Base-by-base conservation (phyloP, 2,329 filamentous ascomycete genomes). In the Alternaria gansuensis region DNA sequence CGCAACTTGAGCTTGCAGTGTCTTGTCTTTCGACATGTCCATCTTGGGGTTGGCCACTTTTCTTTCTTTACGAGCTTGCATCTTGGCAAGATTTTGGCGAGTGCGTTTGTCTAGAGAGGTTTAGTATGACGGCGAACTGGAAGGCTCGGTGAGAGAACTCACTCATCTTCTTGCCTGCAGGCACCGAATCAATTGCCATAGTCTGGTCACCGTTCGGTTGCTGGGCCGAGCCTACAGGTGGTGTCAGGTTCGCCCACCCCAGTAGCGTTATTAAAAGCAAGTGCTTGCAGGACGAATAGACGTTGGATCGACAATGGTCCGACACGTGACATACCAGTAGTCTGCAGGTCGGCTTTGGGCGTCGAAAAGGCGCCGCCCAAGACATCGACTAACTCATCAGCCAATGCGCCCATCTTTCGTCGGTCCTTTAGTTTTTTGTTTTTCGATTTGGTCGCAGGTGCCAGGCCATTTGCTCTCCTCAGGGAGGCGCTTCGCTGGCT, bases 401-500 rank as follows among this genome's bases (percentile, higher is more conserved):
- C 61, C 34, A 70, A 51, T 8, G 66, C 68, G 11, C 66, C 65
- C 50, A 70, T 62, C 37, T 65, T 52, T n/a, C 56, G 62, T 51
- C 67, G 62, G 46, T 68, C 67, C 44, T 66, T 67, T 45, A 56
- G 54, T 50, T 63, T 65, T 45, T 62, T 60, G 14, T 50, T 54
- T 29, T 41, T 59, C 9, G 57, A 59, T 34, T 56, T 59, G 24
- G 46, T 51, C 43, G 52, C 51, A 53, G 56, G 61, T 64, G 57
- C 57, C 51, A 51, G 34, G 50, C 49, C 17, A 36, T 60, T 62
- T 61, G 49, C 45, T 54, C 29, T 44, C 23, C 39, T 43, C 51
- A 65, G 63, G 49, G 68, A 69, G 24, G 62, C 51, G 54, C 60
- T 65, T 49, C 59, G 65, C 57, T 63, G 57, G 52, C 65, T 70